Conservation (phyloP, 2,329 filamentous ascomycete species). For the Neopestalotiopsis rosae region DNA sequence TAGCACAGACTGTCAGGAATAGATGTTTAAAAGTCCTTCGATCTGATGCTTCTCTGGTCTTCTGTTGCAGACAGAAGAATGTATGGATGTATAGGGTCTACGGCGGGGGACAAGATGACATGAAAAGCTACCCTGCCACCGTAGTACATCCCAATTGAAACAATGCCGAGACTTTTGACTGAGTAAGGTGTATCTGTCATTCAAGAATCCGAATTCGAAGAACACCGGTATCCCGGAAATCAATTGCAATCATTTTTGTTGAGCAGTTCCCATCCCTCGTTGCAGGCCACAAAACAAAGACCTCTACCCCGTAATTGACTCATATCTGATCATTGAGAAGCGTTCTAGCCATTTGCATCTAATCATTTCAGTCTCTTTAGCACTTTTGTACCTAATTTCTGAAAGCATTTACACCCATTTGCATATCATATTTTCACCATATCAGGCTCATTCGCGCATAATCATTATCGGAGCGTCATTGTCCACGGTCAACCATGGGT, state of each 20-base stretch:
- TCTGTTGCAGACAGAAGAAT: background rate
- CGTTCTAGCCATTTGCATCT: background rate
- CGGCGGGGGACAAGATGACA: background rate
- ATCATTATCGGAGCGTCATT: too few species aligned
- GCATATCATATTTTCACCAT: too few species aligned
- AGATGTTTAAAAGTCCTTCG: background rate
- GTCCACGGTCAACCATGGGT: background rate
- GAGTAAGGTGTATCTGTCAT: background rate
- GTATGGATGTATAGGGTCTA: background rate
- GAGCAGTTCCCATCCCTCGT: too few species aligned
- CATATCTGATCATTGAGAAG: background rate
- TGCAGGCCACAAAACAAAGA: too few species aligned
- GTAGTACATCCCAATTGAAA: background rate
- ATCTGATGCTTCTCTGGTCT: background rate
- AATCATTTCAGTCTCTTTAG: background rate
- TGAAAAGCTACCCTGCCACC: background rate
- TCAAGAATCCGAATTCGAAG: background rate
- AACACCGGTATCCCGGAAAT: background rate
- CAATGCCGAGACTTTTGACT: background rate
- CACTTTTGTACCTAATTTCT: background rate
- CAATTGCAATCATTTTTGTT: background rate
- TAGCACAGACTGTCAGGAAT: background rate
- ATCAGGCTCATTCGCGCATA: too few species aligned
- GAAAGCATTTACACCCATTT: background rate
- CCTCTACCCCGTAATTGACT: background rate